A percentile compares a stretch with the other conserved stretches of the same genome.
These are phyloP conservation scores for Trametes sp. DNA, from an alignment of 1,284 basidiomycete species.

Conservation along the genomic window DNA sequence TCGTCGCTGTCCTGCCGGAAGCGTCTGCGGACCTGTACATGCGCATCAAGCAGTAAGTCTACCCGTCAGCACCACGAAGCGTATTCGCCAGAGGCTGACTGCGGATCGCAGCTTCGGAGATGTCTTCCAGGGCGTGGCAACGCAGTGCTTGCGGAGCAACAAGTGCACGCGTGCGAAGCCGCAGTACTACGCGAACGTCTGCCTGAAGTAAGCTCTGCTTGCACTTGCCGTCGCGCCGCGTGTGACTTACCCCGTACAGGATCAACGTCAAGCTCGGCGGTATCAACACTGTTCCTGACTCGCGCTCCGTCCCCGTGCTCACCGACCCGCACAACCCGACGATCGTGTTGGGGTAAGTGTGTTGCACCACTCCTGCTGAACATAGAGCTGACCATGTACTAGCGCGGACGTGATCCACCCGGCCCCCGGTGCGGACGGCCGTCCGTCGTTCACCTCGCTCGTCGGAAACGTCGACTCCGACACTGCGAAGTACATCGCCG, in stretches of 20 bases:
- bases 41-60: constrained; percentile 74
- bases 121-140: constrained; percentile 61
- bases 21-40: constrained; percentile 77
- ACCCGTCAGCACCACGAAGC: background rate
- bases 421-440: constrained; percentile 72
- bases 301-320: constrained; percentile 64
- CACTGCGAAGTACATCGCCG: constrained; percentile 60
- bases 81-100: constrained; percentile 10
- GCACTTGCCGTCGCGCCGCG: background rate
- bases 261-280: constrained; percentile 85
- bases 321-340: constrained; percentile 74
- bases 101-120: constrained; percentile 26
- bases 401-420: constrained; percentile 84
- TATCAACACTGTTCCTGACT: constrained; percentile 76
- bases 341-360: constrained; percentile 69
- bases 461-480: constrained; percentile 79
- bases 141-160: constrained; percentile 72
- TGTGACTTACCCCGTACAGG: constrained; percentile 46
- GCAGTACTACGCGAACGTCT: constrained; percentile 82
- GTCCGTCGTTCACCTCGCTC: constrained; percentile 78
- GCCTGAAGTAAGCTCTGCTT: constrained; percentile 67
- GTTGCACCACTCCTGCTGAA: background rate
- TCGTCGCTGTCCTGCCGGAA: constrained; percentile 78
- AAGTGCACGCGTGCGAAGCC: constrained; percentile 70
- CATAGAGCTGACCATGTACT: constrained; percentile 30